Base-by-base conservation (phyloP, 1,284 basidiomycete genomes). In the Ustilago loliicola region DNA sequence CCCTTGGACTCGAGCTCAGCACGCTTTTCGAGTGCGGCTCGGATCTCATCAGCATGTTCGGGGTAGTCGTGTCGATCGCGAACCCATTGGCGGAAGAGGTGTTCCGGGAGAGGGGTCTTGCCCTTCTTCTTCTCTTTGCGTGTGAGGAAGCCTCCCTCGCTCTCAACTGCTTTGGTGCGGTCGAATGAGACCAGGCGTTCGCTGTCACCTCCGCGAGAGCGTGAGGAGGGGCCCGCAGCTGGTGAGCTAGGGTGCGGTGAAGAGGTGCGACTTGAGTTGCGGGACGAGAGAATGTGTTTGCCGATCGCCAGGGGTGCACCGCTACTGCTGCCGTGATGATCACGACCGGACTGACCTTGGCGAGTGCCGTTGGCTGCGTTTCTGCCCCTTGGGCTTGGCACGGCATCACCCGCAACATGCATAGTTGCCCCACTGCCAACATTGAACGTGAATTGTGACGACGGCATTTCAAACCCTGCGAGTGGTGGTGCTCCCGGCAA, bases 391-490 rank as follows among this genome's bases (percentile, higher is more conserved):
- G 62, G 60, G 30, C 61, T 61, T 6, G 38, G 36, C 1, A 60
- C 19, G 8, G 63, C 63, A 61, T 70, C 70, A 2, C 58, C 64
- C 2, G 65, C 34, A 0, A 80, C 65, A 29, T 80, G 76, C 72
- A 80, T 72, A 34, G 62, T 66, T 1, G 79, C 79, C 13, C 64
- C 48, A 34, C 53, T 61, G 4, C 75, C 79, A 2, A 78, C 69
- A 5, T 54, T 60, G 51, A 80, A 80, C 40, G 74, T 75, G 45
- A 79, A 80, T 25, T 74, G 69, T n/a, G 72, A 62, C 1, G 67
- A 63, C 0, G 67, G 67, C 66, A 73, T 66, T 30, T 48, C 30
- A 27, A 55, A 71, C 13, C 73, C 66, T 9, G 66, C 69, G 1
- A 72, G 45, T 13, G 70, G 64, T 32, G 76, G 73, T 3, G 72